Percentiles rank a stretch among this genome's conserved stretches.
These are phyloP conservation scores for Ballota nigra DNA, from an alignment of 257 asterid species.

Conservation along the genomic window DNA sequence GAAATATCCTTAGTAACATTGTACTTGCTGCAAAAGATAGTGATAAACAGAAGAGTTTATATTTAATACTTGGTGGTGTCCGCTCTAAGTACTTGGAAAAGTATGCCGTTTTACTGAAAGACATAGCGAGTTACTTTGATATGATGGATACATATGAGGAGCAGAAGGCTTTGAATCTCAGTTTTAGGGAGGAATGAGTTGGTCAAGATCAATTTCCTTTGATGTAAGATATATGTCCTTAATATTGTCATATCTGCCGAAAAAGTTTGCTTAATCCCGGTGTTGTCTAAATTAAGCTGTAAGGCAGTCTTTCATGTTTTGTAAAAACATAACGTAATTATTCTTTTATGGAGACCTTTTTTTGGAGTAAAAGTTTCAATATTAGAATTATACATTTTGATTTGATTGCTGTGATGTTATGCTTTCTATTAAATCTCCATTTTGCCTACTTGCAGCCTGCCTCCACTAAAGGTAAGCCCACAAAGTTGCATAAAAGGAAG, in stretches of 20 bases:
- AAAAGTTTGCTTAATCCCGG: neutral
- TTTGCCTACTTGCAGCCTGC: conserved; percentile 57
- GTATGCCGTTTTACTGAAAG: neutral
- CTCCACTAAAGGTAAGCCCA: conserved; percentile 82
- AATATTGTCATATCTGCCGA: neutral
- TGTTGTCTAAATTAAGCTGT: neutral
- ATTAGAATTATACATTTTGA: neutral
- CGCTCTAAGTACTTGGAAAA: neutral
- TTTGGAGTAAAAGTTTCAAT: neutral
- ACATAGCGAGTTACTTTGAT: neutral
- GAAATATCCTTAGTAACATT: neutral
- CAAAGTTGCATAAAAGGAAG: conserved; percentile 91
- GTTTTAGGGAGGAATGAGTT: neutral
- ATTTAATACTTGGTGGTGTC: neutral
- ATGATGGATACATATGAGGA: conserved; percentile 8
- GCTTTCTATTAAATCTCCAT: conserved; percentile 3
- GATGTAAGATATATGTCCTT: neutral
- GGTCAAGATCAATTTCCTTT: neutral
- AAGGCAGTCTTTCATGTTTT: neutral
- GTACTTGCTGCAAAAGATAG: neutral
- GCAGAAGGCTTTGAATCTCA: neutral
- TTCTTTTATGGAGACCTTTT: neutral
- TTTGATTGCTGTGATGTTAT: neutral
- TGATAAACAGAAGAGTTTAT: conserved; percentile 1
- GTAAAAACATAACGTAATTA: neutral